Evolutionary conservation across 2,329 filamentous ascomycete species (phyloP).

Genomic region (Beauveria rudraprayagi): DNA sequence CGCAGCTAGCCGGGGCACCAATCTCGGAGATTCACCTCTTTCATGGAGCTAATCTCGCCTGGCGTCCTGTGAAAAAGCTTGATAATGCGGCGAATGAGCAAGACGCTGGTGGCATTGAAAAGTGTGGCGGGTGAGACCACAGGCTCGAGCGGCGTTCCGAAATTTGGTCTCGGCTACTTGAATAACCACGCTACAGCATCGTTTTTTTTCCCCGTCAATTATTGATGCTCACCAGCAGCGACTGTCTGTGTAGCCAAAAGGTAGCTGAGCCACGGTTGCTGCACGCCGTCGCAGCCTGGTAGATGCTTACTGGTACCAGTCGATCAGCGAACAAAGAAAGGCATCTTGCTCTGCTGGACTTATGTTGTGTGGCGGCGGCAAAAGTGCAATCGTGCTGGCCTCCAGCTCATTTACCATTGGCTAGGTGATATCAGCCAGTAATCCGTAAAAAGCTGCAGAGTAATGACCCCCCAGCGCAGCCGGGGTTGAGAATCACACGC

Average conservation of each 20-base stretch:
- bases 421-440: not conserved
- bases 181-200: not conserved
- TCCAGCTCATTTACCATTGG: not conserved
- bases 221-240: not conserved
- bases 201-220: not conserved
- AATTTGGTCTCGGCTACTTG: conserved; percentile 2
- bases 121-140: not conserved
- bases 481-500: not conserved
- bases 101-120: not conserved
- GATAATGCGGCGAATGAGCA: too few relatives aligned
- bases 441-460: not conserved
- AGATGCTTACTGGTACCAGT: not conserved
- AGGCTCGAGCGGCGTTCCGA: conserved; percentile 4
- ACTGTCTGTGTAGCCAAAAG: not conserved
- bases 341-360: not conserved
- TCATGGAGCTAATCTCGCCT: not conserved
- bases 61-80: not conserved
- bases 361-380: not conserved
- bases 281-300: too few relatives aligned
- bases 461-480: not conserved
- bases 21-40: not conserved
- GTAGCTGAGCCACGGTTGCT: not conserved
- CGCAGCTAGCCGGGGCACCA: not conserved
- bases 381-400: not conserved
- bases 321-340: not conserved